These are phyloP conservation scores for Eucalyptus sp. DNA, from an alignment of 345 rosid genomes.

Conservation along the genomic window DNA sequence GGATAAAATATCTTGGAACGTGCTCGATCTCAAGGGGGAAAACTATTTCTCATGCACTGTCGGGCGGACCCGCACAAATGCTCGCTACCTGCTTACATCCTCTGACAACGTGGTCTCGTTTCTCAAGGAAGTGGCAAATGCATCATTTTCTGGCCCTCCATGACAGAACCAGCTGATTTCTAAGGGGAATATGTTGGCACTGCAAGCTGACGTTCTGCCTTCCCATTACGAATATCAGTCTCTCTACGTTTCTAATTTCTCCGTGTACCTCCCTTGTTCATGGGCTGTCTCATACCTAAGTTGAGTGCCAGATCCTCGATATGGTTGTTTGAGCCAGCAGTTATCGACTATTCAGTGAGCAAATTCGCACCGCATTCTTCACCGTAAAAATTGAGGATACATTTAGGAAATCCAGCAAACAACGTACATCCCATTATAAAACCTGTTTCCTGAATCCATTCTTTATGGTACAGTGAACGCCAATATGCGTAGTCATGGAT, in stretches of 20 bases:
- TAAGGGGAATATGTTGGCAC: not conserved
- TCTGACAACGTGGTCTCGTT: constrained; percentile 81
- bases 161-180: not conserved
- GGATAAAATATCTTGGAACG: constrained; percentile 84
- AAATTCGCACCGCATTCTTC: not conserved
- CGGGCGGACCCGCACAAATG: constrained; percentile 69
- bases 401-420: not conserved
- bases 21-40: constrained; percentile 95
- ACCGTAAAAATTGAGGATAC: not conserved
- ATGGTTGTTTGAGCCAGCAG: not conserved
- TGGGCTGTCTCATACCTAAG: not conserved
- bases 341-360: not conserved
- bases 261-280: not conserved
- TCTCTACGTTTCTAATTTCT: not conserved
- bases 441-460: not conserved
- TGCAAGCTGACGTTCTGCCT: not conserved
- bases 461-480: not conserved
- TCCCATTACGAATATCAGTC: not conserved
- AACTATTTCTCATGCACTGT: constrained; percentile 95
- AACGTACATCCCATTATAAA: not conserved
- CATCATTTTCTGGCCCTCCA: not conserved
- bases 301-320: not conserved
- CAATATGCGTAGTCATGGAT: not conserved
- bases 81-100: constrained; percentile 60
- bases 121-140: constrained; percentile 48